Base-by-base conservation (phyloP, 179 eudicot species). In the Spinacia oleracea region DNA sequence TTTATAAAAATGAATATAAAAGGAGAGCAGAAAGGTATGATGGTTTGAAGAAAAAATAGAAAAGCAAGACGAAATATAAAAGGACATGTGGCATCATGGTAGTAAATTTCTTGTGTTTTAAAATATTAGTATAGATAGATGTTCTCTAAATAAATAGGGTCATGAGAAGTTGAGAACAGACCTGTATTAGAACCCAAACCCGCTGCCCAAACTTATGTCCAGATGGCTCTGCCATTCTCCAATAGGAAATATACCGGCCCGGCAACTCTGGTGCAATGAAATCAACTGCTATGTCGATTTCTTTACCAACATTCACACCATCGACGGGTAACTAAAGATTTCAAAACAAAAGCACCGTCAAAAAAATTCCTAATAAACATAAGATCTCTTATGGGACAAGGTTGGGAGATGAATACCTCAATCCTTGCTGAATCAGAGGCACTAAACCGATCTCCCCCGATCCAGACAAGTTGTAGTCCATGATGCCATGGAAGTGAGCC, bases 121-220 rank as follows among this genome's bases (percentile, higher is more conserved):
- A n/a, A n/a, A n/a, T n/a, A n/a, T n/a, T n/a, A n/a, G n/a, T n/a
- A n/a, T n/a, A n/a, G n/a, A n/a, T n/a, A n/a, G n/a, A n/a, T 51
- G 65, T 45, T 25, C 9, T 7, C 2, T 6, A 10, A 29, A n/a
- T 20, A 53, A 63, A 38, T 31, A 18, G 55, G 62, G 15, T 15
- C 21, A 32, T 31, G 15, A 60, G 34, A 40, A 60, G 15, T 25
- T 31, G 15, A 60, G 34, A 40, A 60, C 60, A 65, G 55, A 96
- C 99, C 98, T 91, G 86, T 78, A 96, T 92, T 8, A 83, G 84
- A 79, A 94, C 99, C 97, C 94, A 92, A 69, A 96, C 86, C 35
- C 92, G 94, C 81, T 93, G 96, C 70, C 99, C 99, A 85, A 96
- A 96, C 81, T 87, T 89, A 23, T 88, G 90, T 51, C 99, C 98